Evolutionary conservation across 2,329 filamentous ascomycete genomes (phyloP).

Genomic region (Sphaceloma murrayae): DNA sequence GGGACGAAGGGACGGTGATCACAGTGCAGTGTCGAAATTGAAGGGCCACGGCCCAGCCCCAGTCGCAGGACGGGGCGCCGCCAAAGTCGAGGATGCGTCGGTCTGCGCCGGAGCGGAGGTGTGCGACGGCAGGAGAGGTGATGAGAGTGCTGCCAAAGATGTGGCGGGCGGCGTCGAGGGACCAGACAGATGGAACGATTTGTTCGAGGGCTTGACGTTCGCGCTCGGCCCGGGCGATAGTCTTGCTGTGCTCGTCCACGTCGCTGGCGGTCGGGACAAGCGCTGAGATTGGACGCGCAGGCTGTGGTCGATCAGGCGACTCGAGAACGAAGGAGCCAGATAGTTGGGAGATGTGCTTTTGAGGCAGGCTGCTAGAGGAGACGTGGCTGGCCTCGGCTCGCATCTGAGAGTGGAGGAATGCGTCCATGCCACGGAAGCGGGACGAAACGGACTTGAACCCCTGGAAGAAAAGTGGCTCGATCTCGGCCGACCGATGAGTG

Average conservation of each 20-base stretch:
- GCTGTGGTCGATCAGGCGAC: constrained; percentile 34
- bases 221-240: constrained; percentile 48
- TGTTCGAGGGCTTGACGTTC: constrained; percentile 73
- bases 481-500: neutral
- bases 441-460: constrained; percentile 70
- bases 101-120: constrained; percentile 32
- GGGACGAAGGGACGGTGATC: constrained; percentile 50
- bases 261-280: constrained; percentile 34
- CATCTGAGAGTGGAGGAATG: constrained; percentile 73
- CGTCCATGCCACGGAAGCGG: constrained; percentile 55
- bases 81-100: constrained; percentile 75
- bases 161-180: constrained; percentile 51
- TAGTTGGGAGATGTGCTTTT: constrained; percentile 69
- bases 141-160: constrained; percentile 53
- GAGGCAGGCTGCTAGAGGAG: constrained; percentile 62
- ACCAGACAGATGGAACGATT: constrained; percentile 51
- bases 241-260: constrained; percentile 27
- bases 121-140: constrained; percentile 42
- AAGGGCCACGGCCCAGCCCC: constrained; percentile 88
- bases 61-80: constrained; percentile 76
- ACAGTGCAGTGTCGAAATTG: constrained; percentile 79
- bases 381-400: constrained; percentile 85
- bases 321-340: constrained; percentile 76
- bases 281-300: constrained; percentile 37
- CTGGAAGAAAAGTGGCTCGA: constrained; percentile 74